Evolutionary conservation across 257 asterid genomes (phyloP).

Genomic region (Prunella vulgaris): DNA sequence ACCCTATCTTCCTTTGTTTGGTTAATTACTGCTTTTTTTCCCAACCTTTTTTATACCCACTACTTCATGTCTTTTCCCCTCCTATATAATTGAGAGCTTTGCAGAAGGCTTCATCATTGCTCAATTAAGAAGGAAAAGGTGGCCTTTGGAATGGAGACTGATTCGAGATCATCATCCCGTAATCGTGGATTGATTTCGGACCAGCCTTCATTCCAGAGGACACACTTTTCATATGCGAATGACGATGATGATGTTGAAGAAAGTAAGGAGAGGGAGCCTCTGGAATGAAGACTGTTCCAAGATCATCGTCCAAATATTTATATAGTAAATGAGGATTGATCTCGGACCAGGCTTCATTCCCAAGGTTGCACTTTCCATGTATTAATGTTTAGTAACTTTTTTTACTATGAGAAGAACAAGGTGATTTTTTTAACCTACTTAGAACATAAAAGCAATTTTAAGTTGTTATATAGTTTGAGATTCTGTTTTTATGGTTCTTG

Average conservation of each 20-base stretch:
- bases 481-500: neutral
- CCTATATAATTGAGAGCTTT: conserved; percentile 24
- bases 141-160: no score
- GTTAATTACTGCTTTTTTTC: neutral
- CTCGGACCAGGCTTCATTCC: conserved; percentile 98
- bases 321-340: conserved; percentile 11
- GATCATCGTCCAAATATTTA: neutral
- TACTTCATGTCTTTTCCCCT: conserved; percentile 24
- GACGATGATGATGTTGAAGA: neutral
- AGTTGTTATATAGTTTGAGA: no score
- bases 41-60: conserved; percentile 12
- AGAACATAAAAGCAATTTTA: no score
- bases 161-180: no score
- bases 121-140: conserved; percentile 33
- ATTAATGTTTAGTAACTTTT: neutral
- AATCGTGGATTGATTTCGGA: no score
- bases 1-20: neutral
- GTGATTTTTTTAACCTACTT: neutral
- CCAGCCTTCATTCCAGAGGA: no score
- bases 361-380: conserved; percentile 38
- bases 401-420: neutral
- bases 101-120: conserved; percentile 39
- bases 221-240: no score
- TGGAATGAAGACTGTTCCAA: conserved; percentile 68
- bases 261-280: conserved; percentile 34